Evolutionary conservation across 441 rosid species (phyloP).

Genomic region (Sinapis alba): DNA sequence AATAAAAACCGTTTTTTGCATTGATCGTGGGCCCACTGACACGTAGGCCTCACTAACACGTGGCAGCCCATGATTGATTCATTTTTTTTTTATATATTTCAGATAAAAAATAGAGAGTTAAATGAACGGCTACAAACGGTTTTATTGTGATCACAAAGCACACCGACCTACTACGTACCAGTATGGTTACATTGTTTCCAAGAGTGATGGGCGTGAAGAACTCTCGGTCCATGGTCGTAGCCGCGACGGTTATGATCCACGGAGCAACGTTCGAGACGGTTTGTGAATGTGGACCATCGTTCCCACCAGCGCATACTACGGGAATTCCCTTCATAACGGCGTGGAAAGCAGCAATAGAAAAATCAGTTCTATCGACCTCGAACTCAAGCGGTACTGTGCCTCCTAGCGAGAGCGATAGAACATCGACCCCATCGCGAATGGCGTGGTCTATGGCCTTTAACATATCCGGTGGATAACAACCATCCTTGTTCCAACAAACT

Average conservation of each 20-base stretch:
- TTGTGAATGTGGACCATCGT: constrained; percentile 47
- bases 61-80: too few relatives aligned
- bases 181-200: constrained; percentile 39
- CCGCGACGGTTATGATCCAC: constrained; percentile 71
- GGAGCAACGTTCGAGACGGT: constrained; percentile 58
- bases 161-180: not conserved
- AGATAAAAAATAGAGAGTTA: not conserved
- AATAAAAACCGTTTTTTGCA: too few relatives aligned
- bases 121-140: not conserved
- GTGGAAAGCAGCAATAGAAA: constrained; percentile 69
- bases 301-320: constrained; percentile 71
- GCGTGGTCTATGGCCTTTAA: constrained; percentile 58
- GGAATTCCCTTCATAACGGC: constrained; percentile 65
- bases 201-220: constrained; percentile 46
- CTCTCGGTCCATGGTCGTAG: constrained; percentile 60
- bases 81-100: too few relatives aligned
- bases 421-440: constrained; percentile 63
- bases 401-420: constrained; percentile 72
- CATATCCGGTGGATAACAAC: constrained; percentile 51
- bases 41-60: too few relatives aligned
- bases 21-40: too few relatives aligned
- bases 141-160: constrained; percentile 23
- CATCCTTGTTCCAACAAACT: constrained; percentile 61
- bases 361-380: constrained; percentile 54
- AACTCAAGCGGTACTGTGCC: constrained; percentile 50